Percentiles rank a stretch among this genome's conserved stretches.
Conservation (phyloP, 2,329 filamentous ascomycete species). For the Penicillium polonicum region DNA sequence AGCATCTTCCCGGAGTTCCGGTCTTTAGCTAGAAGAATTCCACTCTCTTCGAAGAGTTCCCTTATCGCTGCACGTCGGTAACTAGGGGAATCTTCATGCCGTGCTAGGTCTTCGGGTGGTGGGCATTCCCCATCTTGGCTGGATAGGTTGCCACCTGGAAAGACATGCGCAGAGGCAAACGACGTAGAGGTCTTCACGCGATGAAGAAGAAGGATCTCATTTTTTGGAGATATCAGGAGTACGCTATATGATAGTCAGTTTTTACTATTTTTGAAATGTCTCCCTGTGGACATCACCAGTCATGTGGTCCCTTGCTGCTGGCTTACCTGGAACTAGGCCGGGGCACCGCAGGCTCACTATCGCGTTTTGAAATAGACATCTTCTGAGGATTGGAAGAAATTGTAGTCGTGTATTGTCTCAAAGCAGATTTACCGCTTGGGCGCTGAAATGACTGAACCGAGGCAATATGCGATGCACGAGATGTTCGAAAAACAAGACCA, state of each 20-base stretch:
- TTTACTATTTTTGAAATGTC: neutral
- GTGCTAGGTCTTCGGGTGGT: slow-evolving; percentile 48
- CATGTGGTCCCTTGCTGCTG: neutral
- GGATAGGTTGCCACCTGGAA: slow-evolving; percentile 80
- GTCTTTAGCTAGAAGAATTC: slow-evolving; percentile 70
- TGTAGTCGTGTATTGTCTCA: slow-evolving; percentile 18
- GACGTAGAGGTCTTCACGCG: slow-evolving; percentile 78
- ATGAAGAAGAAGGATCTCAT: slow-evolving; percentile 84
- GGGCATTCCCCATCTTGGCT: slow-evolving; percentile 70
- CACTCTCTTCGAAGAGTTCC: slow-evolving; percentile 94
- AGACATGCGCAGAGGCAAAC: slow-evolving; percentile 91
- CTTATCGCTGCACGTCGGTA: slow-evolving; percentile 84
- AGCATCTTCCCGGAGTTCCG: slow-evolving; percentile 52
- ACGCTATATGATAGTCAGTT: slow-evolving; percentile 55
- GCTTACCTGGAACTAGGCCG: slow-evolving; percentile 64
- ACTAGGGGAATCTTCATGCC: slow-evolving; percentile 68
- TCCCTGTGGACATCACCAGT: neutral
- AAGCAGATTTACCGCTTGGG: neutral
- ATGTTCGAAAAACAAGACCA: neutral
- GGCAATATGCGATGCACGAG: neutral
- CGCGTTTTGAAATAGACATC: slow-evolving; percentile 24
- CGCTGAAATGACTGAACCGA: neutral
- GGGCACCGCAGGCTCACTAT: slow-evolving; percentile 47
- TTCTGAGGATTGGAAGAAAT: slow-evolving; percentile 6
- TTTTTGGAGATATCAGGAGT: slow-evolving; percentile 78